Percentiles rank a stretch among this genome's conserved stretches.
These are phyloP conservation scores for Oryza longistaminata DNA, from an alignment of 176 grass and related monocot species.

Conservation along the genomic window DNA sequence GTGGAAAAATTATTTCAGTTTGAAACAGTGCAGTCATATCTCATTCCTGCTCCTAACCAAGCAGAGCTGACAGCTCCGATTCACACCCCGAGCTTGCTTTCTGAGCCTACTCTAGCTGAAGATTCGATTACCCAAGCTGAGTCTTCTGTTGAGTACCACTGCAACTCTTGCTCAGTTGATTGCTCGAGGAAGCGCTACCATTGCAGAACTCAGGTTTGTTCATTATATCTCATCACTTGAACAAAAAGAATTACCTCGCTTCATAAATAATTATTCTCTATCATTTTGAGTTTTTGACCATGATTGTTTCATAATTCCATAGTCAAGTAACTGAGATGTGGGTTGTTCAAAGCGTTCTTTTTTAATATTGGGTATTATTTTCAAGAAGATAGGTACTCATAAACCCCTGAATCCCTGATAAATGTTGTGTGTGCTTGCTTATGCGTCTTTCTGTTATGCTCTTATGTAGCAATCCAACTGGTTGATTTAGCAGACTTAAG, in stretches of 20 bases:
- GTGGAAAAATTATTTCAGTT: conserved; percentile 75
- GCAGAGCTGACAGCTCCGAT: conserved; percentile 36
- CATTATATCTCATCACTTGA: background rate
- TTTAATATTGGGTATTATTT: background rate
- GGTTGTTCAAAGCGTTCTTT: background rate
- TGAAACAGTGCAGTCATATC: conserved; percentile 56
- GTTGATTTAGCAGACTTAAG: background rate
- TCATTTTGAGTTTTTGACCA: background rate
- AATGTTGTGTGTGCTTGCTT: background rate
- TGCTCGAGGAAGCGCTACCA: conserved; percentile 79
- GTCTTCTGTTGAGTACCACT: conserved; percentile 84
- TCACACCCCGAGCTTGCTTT: conserved; percentile 37
- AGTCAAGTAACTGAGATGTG: background rate
- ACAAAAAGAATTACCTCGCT: background rate
- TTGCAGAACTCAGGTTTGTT: conserved; percentile 72
- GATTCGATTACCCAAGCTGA: conserved; percentile 37
- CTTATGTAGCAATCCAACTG: background rate
- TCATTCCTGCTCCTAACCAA: conserved; percentile 47
- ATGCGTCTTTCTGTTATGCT: too few species aligned
- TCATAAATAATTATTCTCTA: background rate
- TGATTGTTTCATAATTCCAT: background rate
- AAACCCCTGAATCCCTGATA: background rate
- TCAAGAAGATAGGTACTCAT: background rate
- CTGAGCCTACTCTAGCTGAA: conserved; percentile 48
- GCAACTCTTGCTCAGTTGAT: conserved; percentile 87